Base-by-base conservation (phyloP, 2,329 filamentous ascomycete genomes). In the Epichloe elymi region DNA sequence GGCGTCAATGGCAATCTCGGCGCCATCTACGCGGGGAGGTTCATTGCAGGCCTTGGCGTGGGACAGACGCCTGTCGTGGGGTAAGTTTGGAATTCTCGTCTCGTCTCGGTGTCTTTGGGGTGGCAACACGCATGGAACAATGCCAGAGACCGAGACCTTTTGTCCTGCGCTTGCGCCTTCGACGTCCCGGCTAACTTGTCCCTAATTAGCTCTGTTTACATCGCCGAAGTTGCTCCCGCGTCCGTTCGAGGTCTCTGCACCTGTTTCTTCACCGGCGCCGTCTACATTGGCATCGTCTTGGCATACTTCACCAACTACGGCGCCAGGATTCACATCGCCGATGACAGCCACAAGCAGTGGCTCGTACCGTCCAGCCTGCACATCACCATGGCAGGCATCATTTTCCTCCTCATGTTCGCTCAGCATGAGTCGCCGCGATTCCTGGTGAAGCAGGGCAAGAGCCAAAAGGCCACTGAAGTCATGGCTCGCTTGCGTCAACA, bases 281-380 rank as follows among this genome's bases (percentile, higher is more conserved):
- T 90, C 20, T 90, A 90, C 61, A 66, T 86, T 49, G 86, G 85
- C 23, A 87, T 89, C 54, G 84, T 90, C 59, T 72, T 90, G 15
- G 85, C 83, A 8, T 91, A 89, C 68, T 90, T 88, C 59, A 79
- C 83, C 53, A 85, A 82, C 64, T 85, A 82, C 61, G 81, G 81
- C 52, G 71, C 68, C 50, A 64, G 72, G 51, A 50, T 79, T 42
- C 68, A 79, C 61, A 67, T 81, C 20, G 64, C 67, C 23, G 68
- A 72, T 46, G 58, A 63, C n/a, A 70, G 68, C 2, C 66, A 70
- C 51, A 69, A 70, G 50, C 71, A 74, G 55, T 80, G 77, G 77
- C 74, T 85, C 42, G 76, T 88, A 0, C 86, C 86, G 0, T 88
- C 84, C 41, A 82, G 80, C 57, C 71, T 90, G 52, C 86, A 91